A percentile compares a stretch with the other conserved stretches of the same genome.
phyloP scores from a whole-genome alignment of 495 filamentous ascomycete genomes.

The Neurospora sp. region DNA sequence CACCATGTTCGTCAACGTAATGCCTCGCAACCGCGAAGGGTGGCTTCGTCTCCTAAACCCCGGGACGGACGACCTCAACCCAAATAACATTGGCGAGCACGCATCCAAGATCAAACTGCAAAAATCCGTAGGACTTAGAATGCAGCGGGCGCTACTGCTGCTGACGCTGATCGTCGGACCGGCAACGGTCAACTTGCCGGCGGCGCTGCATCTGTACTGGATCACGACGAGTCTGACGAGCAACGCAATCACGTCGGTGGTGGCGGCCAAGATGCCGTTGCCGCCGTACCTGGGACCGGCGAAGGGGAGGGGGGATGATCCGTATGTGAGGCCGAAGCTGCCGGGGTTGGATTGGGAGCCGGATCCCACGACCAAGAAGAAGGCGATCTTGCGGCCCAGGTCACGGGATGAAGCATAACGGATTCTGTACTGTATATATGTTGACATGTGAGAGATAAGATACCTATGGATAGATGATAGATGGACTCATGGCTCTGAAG shows the following conservation, averaged over 20 bases:
- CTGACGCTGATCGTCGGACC: slow-evolving; percentile 36
- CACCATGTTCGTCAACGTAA: slow-evolving; percentile 34
- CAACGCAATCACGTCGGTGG: background rate
- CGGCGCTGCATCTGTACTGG: slow-evolving; percentile 66
- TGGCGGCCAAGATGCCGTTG: background rate
- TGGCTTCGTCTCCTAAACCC: background rate
- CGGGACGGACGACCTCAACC: background rate
- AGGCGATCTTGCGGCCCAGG: background rate
- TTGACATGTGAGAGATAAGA: background rate
- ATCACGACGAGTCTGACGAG: slow-evolving; percentile 30
- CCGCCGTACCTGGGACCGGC: background rate
- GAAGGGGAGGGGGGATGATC: background rate
- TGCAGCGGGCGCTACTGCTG: slow-evolving; percentile 28
- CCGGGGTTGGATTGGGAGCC: background rate
- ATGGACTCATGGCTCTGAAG: background rate
- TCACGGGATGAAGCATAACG: background rate
- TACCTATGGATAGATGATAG: background rate
- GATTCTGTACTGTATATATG: background rate
- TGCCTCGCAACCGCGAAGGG: slow-evolving; percentile 10
- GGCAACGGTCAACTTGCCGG: slow-evolving; percentile 42
- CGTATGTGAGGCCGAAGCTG: background rate
- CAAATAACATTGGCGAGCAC: background rate
- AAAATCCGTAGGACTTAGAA: slow-evolving; percentile 2
- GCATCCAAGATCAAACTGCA: background rate
- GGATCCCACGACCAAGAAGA: background rate